Conservation (phyloP, 2,329 filamentous ascomycete genomes). For the Fusarium verticillioides region DNA sequence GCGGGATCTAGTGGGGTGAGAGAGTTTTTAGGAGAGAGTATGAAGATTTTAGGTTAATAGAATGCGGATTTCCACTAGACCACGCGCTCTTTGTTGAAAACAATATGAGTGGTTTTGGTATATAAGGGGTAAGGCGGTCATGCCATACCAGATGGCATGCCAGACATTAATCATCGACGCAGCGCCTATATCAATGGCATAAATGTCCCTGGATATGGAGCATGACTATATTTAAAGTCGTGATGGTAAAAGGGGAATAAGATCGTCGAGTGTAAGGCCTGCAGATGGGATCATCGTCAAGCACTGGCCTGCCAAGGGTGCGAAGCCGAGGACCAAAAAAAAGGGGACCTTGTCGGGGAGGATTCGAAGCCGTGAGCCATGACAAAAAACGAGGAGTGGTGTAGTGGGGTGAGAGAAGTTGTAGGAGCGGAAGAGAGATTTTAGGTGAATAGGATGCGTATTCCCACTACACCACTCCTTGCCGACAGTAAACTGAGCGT, state of each 20-base stretch:
- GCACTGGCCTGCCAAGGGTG: not conserved
- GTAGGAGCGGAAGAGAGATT: not conserved
- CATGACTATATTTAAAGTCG: too few species aligned
- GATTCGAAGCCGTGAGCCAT: not conserved
- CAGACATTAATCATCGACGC: too few species aligned
- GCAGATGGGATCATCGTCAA: not conserved
- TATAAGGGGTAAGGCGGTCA: not conserved
- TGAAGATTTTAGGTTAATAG: constrained; percentile 2
- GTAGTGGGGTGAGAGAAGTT: constrained; percentile 3
- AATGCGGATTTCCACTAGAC: constrained; percentile 2
- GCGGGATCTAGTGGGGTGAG: not conserved
- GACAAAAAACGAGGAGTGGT: not conserved
- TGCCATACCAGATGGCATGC: too few species aligned
- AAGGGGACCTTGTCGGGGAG: not conserved
- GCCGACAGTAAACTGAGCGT: not conserved
- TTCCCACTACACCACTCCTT: constrained; percentile 2
- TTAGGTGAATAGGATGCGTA: not conserved
- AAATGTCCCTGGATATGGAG: too few species aligned
- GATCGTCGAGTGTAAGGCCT: rapidly evolving
- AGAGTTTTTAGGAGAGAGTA: not conserved
- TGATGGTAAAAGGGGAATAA: too few species aligned
- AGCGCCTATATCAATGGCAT: too few species aligned
- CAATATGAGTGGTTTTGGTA: not conserved
- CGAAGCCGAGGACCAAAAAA: not conserved
- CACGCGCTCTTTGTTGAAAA: constrained; percentile 1